Evolutionary conservation across 2,329 filamentous ascomycete species (phyloP).

Genomic region (Hortaea werneckii): DNA sequence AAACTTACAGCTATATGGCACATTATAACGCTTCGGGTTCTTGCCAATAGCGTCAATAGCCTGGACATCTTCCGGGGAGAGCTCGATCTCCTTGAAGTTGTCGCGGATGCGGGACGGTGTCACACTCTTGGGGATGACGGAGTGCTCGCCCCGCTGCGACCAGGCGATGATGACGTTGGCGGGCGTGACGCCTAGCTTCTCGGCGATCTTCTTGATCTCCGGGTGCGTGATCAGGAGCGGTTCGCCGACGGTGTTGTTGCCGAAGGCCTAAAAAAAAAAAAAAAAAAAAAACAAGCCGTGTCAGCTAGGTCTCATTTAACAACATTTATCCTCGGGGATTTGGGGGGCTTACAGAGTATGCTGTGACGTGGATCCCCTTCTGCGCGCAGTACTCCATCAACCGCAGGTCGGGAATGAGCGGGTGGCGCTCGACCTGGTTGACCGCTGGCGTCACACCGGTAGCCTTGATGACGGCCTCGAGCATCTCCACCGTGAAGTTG

Average conservation of each 20-base stretch:
- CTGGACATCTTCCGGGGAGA: conserved; percentile 27
- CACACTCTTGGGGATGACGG: conserved; percentile 13
- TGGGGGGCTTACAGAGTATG: conserved; percentile 8
- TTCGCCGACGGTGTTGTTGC: conserved; percentile 27
- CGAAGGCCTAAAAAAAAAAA: conserved; percentile 3
- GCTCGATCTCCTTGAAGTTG: conserved; percentile 18
- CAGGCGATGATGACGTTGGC: conserved; percentile 18
- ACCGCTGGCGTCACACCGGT: conserved; percentile 13
- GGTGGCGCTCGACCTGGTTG: conserved; percentile 21
- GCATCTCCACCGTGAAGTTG: conserved; percentile 18
- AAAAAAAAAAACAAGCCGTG: neutral
- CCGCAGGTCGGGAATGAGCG: conserved; percentile 13
- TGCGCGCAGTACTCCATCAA: conserved; percentile 11
- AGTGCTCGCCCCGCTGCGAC: conserved; percentile 6
- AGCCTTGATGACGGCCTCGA: conserved; percentile 15
- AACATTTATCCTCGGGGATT: neutral
- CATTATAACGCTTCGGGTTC: neutral
- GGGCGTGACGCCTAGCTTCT: conserved; percentile 40
- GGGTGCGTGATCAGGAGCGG: conserved; percentile 41
- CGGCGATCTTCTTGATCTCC: conserved; percentile 38
- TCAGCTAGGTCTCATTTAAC: neutral
- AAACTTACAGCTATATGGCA: conserved; percentile 1
- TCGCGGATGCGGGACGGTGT: conserved; percentile 15
- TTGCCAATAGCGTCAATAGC: conserved; percentile 24
- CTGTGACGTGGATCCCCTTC: conserved; percentile 14